Conservation (phyloP, 257 asterid species). For the Scutellaria barbata region DNA sequence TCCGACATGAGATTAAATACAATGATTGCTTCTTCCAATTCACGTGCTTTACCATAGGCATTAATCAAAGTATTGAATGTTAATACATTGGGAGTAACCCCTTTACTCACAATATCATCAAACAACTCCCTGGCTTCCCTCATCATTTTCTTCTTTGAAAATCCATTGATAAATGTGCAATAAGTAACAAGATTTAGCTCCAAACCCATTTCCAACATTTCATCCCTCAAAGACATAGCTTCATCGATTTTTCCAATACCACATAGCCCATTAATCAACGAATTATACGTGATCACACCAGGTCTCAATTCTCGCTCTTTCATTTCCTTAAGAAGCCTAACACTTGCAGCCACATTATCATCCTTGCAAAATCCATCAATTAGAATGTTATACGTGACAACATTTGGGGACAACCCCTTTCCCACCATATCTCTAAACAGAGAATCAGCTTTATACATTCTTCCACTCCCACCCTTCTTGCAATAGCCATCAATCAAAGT, state of each 20-base stretch:
- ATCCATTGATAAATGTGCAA: constrained; percentile 65
- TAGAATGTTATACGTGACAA: constrained; percentile 68
- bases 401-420: constrained; percentile 55
- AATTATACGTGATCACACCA: constrained; percentile 58
- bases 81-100: constrained; percentile 54
- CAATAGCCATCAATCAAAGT: constrained; percentile 73
- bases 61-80: constrained; percentile 70
- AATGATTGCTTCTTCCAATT: constrained; percentile 60
- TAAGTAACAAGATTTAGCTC: constrained; percentile 72
- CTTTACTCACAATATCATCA: constrained; percentile 54
- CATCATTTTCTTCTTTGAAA: constrained; percentile 59
- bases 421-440: constrained; percentile 78
- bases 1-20: constrained; percentile 58
- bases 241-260: constrained; percentile 59
- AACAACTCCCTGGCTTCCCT: constrained; percentile 66
- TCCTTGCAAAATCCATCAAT: constrained; percentile 86
- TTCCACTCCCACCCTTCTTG: constrained; percentile 74
- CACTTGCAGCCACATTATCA: constrained; percentile 59
- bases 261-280: constrained; percentile 71
- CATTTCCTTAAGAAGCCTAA: constrained; percentile 70
- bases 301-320: constrained; percentile 57
- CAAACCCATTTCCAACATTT: constrained; percentile 61
- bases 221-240: constrained; percentile 61
- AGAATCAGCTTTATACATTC: constrained; percentile 68
- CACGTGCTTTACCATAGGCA: constrained; percentile 70